Percentiles rank a stretch among this genome's conserved stretches.
These are phyloP conservation scores for Lactuca saligna DNA, from an alignment of 129 eudicot species.

Conservation along the genomic window DNA sequence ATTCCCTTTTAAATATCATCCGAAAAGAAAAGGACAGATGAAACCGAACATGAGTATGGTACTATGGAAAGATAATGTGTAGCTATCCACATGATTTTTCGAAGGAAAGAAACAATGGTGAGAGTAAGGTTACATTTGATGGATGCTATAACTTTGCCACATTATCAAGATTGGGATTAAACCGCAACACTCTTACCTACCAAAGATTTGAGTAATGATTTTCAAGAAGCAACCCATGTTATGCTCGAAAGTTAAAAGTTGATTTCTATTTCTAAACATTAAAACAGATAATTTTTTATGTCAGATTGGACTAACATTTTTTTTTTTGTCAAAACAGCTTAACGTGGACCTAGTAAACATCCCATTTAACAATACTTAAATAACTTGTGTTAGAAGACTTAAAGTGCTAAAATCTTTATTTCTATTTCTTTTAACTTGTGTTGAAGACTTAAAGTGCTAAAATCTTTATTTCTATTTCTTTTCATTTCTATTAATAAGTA, in stretches of 20 bases:
- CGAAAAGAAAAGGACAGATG: not conserved
- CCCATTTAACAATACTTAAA: not conserved
- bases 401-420: not conserved
- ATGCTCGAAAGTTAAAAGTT: too few relatives aligned
- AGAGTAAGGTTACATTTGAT: not conserved
- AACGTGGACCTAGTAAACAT: too few relatives aligned
- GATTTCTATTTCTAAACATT: too few relatives aligned
- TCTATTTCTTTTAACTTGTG: not conserved
- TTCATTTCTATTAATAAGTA: not conserved
- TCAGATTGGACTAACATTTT: too few relatives aligned
- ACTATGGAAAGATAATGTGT: not conserved
- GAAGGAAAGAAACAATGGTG: not conserved
- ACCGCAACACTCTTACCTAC: not conserved
- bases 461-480: not conserved
- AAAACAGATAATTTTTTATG: too few relatives aligned
- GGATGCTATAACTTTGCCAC: not conserved
- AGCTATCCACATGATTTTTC: not conserved
- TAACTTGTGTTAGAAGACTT: not conserved
- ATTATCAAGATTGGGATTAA: not conserved
- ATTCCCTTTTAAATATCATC: too few relatives aligned
- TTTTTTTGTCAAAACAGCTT: too few relatives aligned
- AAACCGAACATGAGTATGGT: not conserved
- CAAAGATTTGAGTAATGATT: not conserved
- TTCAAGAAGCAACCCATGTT: not conserved
- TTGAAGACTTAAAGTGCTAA: not conserved